Conservation (phyloP, 495 filamentous ascomycete species). For the Jackrogersella minutella region DNA sequence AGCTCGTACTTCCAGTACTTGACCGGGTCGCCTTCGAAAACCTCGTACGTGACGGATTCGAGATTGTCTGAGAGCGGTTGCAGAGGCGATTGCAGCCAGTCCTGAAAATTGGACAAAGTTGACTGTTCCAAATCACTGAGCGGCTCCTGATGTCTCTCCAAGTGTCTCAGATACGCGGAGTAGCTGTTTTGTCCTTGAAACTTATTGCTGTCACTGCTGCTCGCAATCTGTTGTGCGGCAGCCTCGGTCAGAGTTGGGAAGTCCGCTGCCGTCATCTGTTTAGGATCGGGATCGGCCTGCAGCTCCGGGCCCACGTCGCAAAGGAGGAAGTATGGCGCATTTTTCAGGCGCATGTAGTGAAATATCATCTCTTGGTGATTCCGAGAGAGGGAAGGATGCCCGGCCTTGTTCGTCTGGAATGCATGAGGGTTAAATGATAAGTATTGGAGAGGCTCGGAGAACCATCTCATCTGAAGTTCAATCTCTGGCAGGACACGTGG, state of each 20-base stretch:
- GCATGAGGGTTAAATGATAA: constrained; percentile 70
- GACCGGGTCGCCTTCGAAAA: constrained; percentile 97
- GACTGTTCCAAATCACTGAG: constrained; percentile 56
- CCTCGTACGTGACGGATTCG: constrained; percentile 96
- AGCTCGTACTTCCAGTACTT: constrained; percentile 96
- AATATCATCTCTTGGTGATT: constrained; percentile 80
- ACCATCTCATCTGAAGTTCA: constrained; percentile 86
- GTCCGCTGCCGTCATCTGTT: constrained; percentile 50
- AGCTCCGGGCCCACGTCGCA: constrained; percentile 74
- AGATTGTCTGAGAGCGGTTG: constrained; percentile 96
- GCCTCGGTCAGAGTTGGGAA: constrained; percentile 75
- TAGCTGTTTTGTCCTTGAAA: constrained; percentile 58
- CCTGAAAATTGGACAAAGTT: constrained; percentile 67
- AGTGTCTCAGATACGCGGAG: constrained; percentile 80
- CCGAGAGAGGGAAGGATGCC: constrained; percentile 83
- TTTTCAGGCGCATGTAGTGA: constrained; percentile 83
- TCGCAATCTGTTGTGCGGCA: constrained; percentile 49
- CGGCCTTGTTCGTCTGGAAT: constrained; percentile 80
- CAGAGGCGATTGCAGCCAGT: constrained; percentile 92
- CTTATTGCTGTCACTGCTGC: constrained; percentile 31
- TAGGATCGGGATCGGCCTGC: constrained; percentile 20
- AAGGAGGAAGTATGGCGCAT: constrained; percentile 80
- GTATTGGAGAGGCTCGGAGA: constrained; percentile 87
- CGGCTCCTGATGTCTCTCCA: constrained; percentile 82
- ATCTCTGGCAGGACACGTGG: constrained; percentile 79